Conservation (phyloP, 805 yeast species). For the Ogataea pini region DNA sequence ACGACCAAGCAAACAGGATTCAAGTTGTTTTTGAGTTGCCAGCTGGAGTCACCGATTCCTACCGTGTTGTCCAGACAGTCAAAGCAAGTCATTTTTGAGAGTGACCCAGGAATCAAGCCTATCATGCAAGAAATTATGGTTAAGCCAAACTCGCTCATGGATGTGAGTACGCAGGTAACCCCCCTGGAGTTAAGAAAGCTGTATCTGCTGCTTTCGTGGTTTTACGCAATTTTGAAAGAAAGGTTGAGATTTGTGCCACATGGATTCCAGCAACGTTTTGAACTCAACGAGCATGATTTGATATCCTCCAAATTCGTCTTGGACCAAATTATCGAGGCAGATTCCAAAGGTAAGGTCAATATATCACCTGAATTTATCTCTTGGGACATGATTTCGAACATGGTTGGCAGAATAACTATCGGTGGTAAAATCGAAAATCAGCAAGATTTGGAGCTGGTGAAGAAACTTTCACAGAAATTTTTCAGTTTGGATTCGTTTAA, state of each 20-base stretch:
- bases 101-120: slow-evolving; percentile 57
- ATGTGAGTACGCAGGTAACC: slow-evolving; percentile 10
- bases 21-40: slow-evolving; percentile 67
- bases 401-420: slow-evolving; percentile 58
- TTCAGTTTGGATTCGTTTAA: slow-evolving; percentile 45
- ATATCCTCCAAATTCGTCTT: slow-evolving; percentile 48
- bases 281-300: slow-evolving; percentile 74
- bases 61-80: slow-evolving; percentile 55
- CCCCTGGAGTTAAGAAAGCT: slow-evolving; percentile 50
- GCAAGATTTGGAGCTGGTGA: slow-evolving; percentile 42
- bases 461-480: slow-evolving; percentile 36
- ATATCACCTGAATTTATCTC: slow-evolving; percentile 50
- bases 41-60: slow-evolving; percentile 49
- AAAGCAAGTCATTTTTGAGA: slow-evolving; percentile 60
- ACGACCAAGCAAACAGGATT: slow-evolving; percentile 38
- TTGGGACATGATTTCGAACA: slow-evolving; percentile 51
- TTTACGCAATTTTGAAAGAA: slow-evolving; percentile 63
- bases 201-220: slow-evolving; percentile 64
- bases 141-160: slow-evolving; percentile 29
- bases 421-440: slow-evolving; percentile 60
- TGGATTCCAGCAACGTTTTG: slow-evolving; percentile 63
- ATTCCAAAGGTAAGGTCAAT: slow-evolving; percentile 33
- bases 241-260: slow-evolving; percentile 59
- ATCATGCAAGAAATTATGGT: slow-evolving; percentile 35
- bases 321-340: slow-evolving; percentile 39